A percentile compares a stretch with the other conserved stretches of the same genome.
Conservation (phyloP, 2,329 filamentous ascomycete species). For the Hypoxylon rubiginosum region DNA sequence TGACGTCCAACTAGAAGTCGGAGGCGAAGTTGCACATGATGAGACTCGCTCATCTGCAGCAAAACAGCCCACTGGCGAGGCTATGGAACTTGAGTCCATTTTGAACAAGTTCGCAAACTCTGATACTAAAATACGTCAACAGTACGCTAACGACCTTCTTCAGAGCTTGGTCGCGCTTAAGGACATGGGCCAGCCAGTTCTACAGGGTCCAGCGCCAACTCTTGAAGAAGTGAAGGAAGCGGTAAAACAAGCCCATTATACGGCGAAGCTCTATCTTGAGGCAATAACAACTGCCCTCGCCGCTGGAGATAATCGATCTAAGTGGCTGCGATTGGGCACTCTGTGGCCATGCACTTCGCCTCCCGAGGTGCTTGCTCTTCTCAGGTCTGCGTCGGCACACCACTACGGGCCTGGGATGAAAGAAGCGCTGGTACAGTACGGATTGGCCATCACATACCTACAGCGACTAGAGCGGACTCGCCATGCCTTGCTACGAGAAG, state of each 20-base stretch:
- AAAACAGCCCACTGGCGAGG: conserved; percentile 12
- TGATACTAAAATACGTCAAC: conserved; percentile 51
- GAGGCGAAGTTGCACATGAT: neutral
- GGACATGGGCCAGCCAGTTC: neutral
- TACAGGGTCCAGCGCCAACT: neutral
- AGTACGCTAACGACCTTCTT: conserved; percentile 53
- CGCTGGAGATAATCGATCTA: conserved; percentile 37
- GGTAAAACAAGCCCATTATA: neutral
- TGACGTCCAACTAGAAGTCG: neutral
- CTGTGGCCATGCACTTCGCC: conserved; percentile 62
- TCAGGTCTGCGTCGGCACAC: conserved; percentile 54
- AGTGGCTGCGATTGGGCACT: conserved; percentile 58
- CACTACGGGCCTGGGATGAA: conserved; percentile 55
- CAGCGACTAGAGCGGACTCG: conserved; percentile 62
- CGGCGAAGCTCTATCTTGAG: neutral
- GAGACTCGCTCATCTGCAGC: neutral
- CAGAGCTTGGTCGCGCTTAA: conserved; percentile 39
- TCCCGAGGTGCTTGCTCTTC: conserved; percentile 59
- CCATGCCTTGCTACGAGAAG: conserved; percentile 45
- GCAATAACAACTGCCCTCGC: conserved; percentile 32
- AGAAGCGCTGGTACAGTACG: conserved; percentile 59
- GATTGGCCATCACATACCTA: conserved; percentile 57
- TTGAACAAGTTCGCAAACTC: conserved; percentile 49
- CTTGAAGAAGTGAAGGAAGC: neutral
- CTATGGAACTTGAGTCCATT: conserved; percentile 50